Base-by-base conservation (phyloP, 2,329 filamentous ascomycete species). In the Aspergillus fumigatus region DNA sequence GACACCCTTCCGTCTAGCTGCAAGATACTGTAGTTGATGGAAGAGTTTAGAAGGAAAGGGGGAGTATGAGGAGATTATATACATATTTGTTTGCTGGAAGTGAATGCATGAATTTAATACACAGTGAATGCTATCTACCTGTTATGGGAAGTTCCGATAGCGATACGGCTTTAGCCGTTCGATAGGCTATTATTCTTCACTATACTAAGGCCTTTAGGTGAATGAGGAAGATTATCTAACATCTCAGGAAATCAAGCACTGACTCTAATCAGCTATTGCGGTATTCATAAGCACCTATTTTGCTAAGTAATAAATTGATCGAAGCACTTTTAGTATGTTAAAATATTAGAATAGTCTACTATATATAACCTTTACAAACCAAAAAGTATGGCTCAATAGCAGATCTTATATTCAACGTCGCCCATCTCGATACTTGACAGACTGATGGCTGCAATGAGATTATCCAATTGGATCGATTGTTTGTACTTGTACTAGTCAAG, bases 401-500 rank as follows among this genome's bases (percentile, higher is more conserved):
- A n/a, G n/a, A 29, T 29, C 27, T 29, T 9, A 35, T 4, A 1
- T 32, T 35, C 17, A 14, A 38, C 17, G 32, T 5, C 7, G 32
- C 32, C 32, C 32, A 38, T 52, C 53, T 0, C 49, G 53, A 19
- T 55, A 55, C 29, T 55, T 51, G 7, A 55, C 53, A 27, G 53
- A 55, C 51, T 17, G 41, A 29, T 55, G 53, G 53, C n/a, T 51
- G 7, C 49, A 55, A 17, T 38, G 14, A 38, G 32, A 0, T 38
- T 38, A 17, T 7, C 8, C 3, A 38, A 0, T 1, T 38, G 0
- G 0, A 17, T 38, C 32, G 3, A 17, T 7, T 17, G 32, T 1
- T 2, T 3, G 5, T 35, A 32, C 8, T 14, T 35, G 32, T 17
- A 17, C 1, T 35, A 6, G 0, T 35, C 10, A 35, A 35, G 32